phyloP scores from a whole-genome alignment of 2,329 filamentous ascomycete species.

The Xylaria sp. region DNA sequence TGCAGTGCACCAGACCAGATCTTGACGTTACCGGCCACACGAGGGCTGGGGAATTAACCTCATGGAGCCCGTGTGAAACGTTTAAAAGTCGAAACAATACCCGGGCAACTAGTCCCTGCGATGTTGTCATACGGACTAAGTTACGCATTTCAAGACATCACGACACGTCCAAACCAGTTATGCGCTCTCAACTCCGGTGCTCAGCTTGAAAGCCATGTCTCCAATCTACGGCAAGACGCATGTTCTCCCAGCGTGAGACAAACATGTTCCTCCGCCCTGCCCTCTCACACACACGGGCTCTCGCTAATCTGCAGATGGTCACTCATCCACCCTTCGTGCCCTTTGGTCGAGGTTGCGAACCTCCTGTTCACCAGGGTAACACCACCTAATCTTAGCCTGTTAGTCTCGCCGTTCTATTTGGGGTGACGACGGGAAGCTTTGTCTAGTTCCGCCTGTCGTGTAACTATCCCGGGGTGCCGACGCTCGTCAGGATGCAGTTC shows the following conservation, averaged over 20 bases:
- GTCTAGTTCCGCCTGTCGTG: conserved; percentile 15
- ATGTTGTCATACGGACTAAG: not conserved
- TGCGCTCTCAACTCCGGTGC: not conserved
- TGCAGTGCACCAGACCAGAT: not conserved
- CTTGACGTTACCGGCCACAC: not conserved
- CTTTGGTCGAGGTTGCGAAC: not conserved
- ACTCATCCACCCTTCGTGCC: not conserved
- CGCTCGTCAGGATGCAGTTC: conserved; percentile 6
- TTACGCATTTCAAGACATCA: not conserved
- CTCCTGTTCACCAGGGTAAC: conserved; percentile 4
- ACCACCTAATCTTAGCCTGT: not conserved
- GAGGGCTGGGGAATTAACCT: not conserved
- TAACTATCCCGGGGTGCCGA: conserved; percentile 1
- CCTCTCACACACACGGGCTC: no score
- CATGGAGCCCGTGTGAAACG: not conserved
- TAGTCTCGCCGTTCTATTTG: not conserved
- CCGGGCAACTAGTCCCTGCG: not conserved
- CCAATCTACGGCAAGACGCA: conserved; percentile 18
- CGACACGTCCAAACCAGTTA: not conserved
- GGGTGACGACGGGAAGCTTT: not conserved
- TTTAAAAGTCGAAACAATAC: not conserved
- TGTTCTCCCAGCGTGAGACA: conserved; percentile 5
- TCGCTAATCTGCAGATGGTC: conserved; percentile 1
- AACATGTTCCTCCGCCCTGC: conserved; percentile 8
- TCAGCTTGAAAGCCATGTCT: conserved; percentile 2